Conservation (phyloP, 1,284 basidiomycete genomes). For the Cutaneotrichosporon dermatis region DNA sequence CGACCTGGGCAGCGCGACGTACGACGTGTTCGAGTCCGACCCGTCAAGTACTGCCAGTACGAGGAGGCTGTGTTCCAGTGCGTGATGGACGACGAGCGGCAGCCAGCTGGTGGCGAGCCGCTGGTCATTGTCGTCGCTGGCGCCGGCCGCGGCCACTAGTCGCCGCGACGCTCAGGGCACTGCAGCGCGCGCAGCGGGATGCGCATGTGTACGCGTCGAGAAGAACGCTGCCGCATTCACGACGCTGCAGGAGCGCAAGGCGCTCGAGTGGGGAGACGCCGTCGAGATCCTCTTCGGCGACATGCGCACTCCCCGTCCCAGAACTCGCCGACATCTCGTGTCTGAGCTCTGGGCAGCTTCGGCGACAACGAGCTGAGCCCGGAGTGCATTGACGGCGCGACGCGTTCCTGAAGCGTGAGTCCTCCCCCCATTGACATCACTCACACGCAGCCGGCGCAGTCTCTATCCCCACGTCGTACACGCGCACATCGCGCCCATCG, state of each 20-base stretch:
- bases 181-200: conserved; percentile 63
- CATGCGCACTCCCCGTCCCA: conserved; percentile 80
- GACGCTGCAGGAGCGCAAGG: conserved; percentile 79
- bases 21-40: conserved; percentile 96
- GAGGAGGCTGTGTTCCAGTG: conserved; percentile 87
- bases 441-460: conserved; percentile 69
- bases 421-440: background rate
- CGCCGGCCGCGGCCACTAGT: conserved; percentile 90
- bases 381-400: conserved; percentile 93
- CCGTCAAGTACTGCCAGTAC: conserved; percentile 91
- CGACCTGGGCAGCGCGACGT: conserved; percentile 89
- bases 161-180: conserved; percentile 73
- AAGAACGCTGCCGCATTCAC: conserved; percentile 94
- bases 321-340: conserved; percentile 89
- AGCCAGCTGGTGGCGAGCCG: background rate
- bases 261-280: conserved; percentile 73
- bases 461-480: conserved; percentile 94
- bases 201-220: conserved; percentile 80
- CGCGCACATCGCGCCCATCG: conserved; percentile 90
- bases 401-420: conserved; percentile 78
- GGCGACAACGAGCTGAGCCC: conserved; percentile 98
- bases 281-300: conserved; percentile 86
- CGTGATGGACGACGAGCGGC: conserved; percentile 61
- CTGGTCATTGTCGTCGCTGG: conserved; percentile 79
- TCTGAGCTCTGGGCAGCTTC: conserved; percentile 96